phyloP scores from a whole-genome alignment of 139 green algal genomes.

The Picochlorum sp. region DNA sequence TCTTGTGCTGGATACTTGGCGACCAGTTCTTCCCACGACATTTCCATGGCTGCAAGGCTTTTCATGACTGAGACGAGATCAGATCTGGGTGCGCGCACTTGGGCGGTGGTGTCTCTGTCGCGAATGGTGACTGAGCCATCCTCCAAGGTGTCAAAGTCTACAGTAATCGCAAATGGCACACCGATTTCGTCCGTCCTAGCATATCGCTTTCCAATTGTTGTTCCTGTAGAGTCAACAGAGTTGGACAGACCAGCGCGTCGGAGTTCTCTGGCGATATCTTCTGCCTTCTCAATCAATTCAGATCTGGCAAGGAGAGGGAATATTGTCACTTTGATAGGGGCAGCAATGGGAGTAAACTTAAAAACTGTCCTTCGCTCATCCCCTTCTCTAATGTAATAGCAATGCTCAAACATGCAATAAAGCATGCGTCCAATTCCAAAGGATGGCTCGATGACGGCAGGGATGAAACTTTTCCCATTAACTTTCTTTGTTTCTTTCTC shows the following conservation, averaged over 20 bases:
- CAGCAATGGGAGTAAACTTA: slow-evolving; percentile 81
- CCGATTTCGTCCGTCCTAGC: slow-evolving; percentile 39
- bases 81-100: slow-evolving; percentile 58
- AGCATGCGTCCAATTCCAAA: slow-evolving; percentile 98
- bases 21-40: slow-evolving; percentile 63
- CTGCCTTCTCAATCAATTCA: slow-evolving; percentile 54
- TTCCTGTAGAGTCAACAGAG: slow-evolving; percentile 84
- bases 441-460: slow-evolving; percentile 95
- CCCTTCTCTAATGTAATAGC: slow-evolving; percentile 76
- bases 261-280: slow-evolving; percentile 46
- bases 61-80: slow-evolving; percentile 67
- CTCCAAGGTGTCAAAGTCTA: slow-evolving; percentile 74
- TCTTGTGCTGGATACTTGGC: slow-evolving; percentile 74
- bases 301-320: slow-evolving; percentile 72
- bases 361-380: slow-evolving; percentile 66
- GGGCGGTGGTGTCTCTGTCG: slow-evolving; percentile 80
- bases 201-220: slow-evolving; percentile 80
- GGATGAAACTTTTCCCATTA: slow-evolving; percentile 70
- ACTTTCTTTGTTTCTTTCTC: slow-evolving; percentile 59
- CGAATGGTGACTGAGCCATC: slow-evolving; percentile 84
- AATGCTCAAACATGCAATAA: slow-evolving; percentile 98
- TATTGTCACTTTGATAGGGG: slow-evolving; percentile 92
- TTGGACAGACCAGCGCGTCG: slow-evolving; percentile 62
- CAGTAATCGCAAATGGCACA: slow-evolving; percentile 88
- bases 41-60: slow-evolving; percentile 45